Conservation (phyloP, 176 grass and related monocot species). For the Aegilops umbellulata region DNA sequence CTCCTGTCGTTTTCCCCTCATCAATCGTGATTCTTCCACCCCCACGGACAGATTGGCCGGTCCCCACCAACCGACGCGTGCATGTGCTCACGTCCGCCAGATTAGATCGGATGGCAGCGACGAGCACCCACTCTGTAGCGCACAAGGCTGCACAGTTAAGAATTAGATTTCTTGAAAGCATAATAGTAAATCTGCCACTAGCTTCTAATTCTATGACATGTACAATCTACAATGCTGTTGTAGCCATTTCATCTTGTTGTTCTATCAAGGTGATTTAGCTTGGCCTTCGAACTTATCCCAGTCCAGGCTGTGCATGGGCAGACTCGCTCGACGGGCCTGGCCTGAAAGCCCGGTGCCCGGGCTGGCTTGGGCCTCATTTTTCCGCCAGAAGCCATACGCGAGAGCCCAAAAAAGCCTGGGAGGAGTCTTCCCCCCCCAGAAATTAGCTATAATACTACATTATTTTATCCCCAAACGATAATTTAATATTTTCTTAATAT, state of each 20-base stretch:
- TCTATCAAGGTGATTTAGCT: background rate
- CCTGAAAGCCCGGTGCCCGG: background rate
- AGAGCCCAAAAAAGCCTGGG: background rate
- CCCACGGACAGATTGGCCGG: background rate
- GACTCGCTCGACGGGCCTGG: background rate
- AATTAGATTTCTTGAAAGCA: background rate
- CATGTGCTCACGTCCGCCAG: background rate
- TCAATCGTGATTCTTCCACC: background rate
- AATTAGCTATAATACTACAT: too few relatives aligned
- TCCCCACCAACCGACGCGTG: background rate
- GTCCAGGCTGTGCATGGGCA: background rate
- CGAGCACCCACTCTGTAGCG: background rate
- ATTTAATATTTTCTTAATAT: too few relatives aligned
- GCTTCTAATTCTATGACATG: background rate
- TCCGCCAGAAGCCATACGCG: background rate
- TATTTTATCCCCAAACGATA: too few relatives aligned
- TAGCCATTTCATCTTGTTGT: background rate
- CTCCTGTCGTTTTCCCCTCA: background rate
- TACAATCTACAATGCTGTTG: background rate
- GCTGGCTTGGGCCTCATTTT: background rate
- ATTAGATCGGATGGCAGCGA: background rate
- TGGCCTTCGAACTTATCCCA: background rate
- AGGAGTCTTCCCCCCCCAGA: background rate
- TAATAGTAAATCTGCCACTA: background rate
- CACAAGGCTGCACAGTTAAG: background rate